Base-by-base conservation (phyloP, 108 stramenopile genomes). In the Mediolabrus comicus region DNA sequence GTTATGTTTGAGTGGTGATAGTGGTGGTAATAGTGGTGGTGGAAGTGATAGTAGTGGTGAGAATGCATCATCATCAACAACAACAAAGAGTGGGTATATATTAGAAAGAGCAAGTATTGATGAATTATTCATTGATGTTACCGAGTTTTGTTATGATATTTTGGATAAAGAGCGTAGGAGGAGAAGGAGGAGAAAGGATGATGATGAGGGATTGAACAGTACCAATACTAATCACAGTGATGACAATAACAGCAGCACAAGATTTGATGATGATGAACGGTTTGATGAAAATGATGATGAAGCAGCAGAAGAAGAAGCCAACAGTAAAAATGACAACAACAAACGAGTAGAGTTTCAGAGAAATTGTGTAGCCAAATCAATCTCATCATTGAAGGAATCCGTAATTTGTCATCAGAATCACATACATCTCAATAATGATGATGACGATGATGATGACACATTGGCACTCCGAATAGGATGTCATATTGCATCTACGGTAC, bases 81-180 rank as follows among this genome's bases (percentile, higher is more conserved):
- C n/a, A n/a, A n/a, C n/a, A 16, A 78, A 74, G 51, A 67, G 77
- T 26, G 73, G 72, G 3, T 88, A 88, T 54, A 74, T 87, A 5
- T 56, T 95, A 63, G 93, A 95, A 73, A 74, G 86, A 51, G 93
- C 93, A 0, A 86, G 84, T 1, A 92, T 95, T 60, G 93, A 95
- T 73, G 93, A 95, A 59, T 79, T 95, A 34, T 95, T 88, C 53
- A 71, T 95, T 12, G 93, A 95, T 73, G 85, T 95, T n/a, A 89
- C 88, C 5, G 65, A 76, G 8, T 85, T 79, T 52, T 93, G 89
- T 60, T 83, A 85, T 62, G 24, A 71, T 13, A 46, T 60, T 16
- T 11, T 26, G n/a, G 29, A 19, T 9, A 69, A 3, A 38, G 60
- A 31, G 51, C 14, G 19, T 35, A 17, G 55, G 9, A 28, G 55